Evolutionary conservation across 768 basidiomycete species (phyloP), one percentile per base, ranked within the genome.

Genomic region (Leucogyrophana mollusca): DNA sequence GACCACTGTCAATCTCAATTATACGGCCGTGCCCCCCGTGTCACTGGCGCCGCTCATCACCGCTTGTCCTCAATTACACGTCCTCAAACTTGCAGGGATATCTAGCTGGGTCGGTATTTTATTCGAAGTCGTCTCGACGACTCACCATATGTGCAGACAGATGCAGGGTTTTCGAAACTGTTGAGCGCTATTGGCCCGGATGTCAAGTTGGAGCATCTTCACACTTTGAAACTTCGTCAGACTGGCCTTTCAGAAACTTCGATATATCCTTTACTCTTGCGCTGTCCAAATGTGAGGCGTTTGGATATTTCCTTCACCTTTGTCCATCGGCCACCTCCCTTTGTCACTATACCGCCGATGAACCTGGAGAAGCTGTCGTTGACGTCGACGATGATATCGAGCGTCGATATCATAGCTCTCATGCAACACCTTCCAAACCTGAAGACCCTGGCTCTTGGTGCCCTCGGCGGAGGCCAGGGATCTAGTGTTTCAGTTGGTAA

Each of bases 251-350:
- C 78, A 8, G 83, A 85, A 47, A 49, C 52, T 2, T 71, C 79
- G 0, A 45, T 86, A 11, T 59, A 62, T 34, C 50, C 62, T 6
- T 57, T 83, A 10, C 54, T 83, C 5, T 49, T 61, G 1, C 51
- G 69, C 14, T 82, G 73, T 50, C 82, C 83, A 2, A 69, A 73
- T 40, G 51, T 87, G 16, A 61, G 61, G 30, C 75, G 76, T 20
- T 65, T 88, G 11, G 86, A 88, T 51, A 53, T 83, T 13, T 86
- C 86, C 4, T 88, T 85, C 63, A 88, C 84, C 2, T 54, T 55
- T 11, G 57, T 83, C 24, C 76, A 67, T 36, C 76, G 72, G 34
- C 67, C 66, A n/a, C 47, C 57, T 3, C 36, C 40, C 5, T 24
- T 41, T n/a, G 18, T 21, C 16, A 18, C 22, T 22, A 22, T 47